Evolutionary conservation across 495 filamentous ascomycete genomes (phyloP).

Genomic region (Paragyromitra xinjiangensis): DNA sequence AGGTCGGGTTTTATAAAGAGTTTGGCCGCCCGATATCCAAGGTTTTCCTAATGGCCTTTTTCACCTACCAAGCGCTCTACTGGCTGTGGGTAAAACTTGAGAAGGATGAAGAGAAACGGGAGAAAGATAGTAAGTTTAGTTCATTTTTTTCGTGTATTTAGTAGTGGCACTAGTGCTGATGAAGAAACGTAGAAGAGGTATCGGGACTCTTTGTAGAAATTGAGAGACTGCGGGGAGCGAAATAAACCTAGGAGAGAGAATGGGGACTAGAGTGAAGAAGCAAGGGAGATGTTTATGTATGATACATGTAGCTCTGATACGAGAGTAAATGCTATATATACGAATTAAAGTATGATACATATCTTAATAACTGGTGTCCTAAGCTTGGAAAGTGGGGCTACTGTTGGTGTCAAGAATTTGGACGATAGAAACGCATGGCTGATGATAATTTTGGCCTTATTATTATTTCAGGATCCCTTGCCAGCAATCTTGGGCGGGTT

Average conservation of each 20-base stretch:
- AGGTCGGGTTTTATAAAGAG: conserved; percentile 79
- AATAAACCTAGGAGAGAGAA: not conserved
- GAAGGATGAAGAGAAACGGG: conserved; percentile 67
- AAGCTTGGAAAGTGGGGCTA: not conserved
- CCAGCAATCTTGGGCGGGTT: no score
- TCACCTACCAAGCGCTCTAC: conserved; percentile 87
- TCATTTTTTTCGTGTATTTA: conserved; percentile 38
- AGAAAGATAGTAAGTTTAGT: conserved; percentile 60
- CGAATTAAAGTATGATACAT: not conserved
- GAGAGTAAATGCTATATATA: not conserved
- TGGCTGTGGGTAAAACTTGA: conserved; percentile 90
- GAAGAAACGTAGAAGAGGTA: conserved; percentile 38
- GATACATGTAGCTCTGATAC: no score
- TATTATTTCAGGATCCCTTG: no score
- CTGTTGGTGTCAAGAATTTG: not conserved
- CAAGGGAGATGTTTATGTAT: not conserved
- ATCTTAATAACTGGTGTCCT: not conserved
- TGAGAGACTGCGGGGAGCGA: conserved; percentile 22
- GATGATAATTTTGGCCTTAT: not conserved
- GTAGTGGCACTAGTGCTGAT: conserved; percentile 1
- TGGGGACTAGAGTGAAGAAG: not conserved
- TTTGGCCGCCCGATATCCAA: conserved; percentile 84
- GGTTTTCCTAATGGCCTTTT: conserved; percentile 82
- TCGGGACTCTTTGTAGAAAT: conserved; percentile 39
- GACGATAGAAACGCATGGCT: not conserved